phyloP scores from a whole-genome alignment of 371 early-diverging fungal genomes.

The Actinomucor elegans region DNA sequence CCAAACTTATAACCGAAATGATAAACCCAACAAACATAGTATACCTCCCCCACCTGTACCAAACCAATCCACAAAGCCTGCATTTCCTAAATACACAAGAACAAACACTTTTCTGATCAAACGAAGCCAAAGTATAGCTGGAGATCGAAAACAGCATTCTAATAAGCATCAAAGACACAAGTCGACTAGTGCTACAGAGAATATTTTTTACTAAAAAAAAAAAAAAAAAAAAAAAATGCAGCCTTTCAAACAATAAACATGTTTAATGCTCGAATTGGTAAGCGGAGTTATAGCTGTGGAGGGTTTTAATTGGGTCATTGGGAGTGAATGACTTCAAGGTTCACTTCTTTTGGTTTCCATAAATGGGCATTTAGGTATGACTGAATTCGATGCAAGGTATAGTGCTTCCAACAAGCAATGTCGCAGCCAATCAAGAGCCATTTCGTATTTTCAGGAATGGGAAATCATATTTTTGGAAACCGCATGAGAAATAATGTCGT shows the following conservation, averaged over 20 bases:
- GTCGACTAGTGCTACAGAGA: constrained; percentile 4
- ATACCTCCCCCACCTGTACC: constrained; percentile 47
- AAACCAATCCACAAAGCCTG: constrained; percentile 41
- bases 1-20: constrained; percentile 11
- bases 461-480: too few species aligned
- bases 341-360: too few species aligned
- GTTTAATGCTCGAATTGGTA: too few species aligned
- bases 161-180: constrained; percentile 17
- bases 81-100: constrained; percentile 39
- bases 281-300: too few species aligned
- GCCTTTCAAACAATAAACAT: neutral
- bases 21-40: constrained; percentile 27
- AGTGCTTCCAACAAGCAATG: constrained; percentile 4
- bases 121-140: constrained; percentile 26
- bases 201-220: constrained; percentile 11
- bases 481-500: too few species aligned
- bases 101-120: constrained; percentile 18
- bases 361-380: too few species aligned
- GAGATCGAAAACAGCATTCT: neutral
- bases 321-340: too few species aligned
- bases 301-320: too few species aligned
- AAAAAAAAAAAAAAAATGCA: neutral
- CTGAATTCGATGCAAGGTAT: too few species aligned
- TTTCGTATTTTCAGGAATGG: too few species aligned
- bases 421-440: constrained; percentile 1